Base-by-base conservation (phyloP, 148 eudicot genomes). In the Silene latifolia region DNA sequence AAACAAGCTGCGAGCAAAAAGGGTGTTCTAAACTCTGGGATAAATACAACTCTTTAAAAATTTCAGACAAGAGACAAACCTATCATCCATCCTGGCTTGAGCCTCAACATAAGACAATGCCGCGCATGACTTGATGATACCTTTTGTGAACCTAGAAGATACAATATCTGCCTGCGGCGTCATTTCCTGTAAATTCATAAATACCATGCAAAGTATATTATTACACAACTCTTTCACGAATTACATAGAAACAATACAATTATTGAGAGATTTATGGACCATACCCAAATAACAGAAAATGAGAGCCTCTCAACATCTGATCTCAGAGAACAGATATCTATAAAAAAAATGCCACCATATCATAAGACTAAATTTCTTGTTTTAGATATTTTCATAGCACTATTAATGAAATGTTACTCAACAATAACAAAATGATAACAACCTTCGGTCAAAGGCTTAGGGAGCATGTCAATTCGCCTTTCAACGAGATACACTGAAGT, bases 1-100 rank as follows among this genome's bases (percentile, higher is more conserved):
- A 63, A 71, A 27, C 53, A 70, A 14, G 63, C 24, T 19, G 21
- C 17, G 19, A 21, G 6, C 17, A 57, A 39, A 17, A 69, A 62
- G 67, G 66, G 12, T 67, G 46, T 48, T 47, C 82, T 15, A 61
- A 25, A 48, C n/a, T 11, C 63, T 29, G 32, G 19, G 47, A 59
- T 23, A 48, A 39, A 60, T 15, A 42, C 54, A 35, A 27, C 18
- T 13, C 25, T 11, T 46, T 21, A 21, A 80, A 9, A 35, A 4
- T 29, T 9, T 76, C 4, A 76, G 67, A 67, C 47, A 35, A 73
- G 21, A 76, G 72, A 72, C 72, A 81, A 51, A 95, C 99, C 98
- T 90, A 74, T 95, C 99, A 80, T 95, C 99, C 99, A 95, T 95
- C 84, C 98, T 92, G 12, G 99, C 96, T 82, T 95, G 99, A 80